Evolutionary conservation across 176 grass and related monocot genomes (phyloP), one percentile per base, ranked within the genome.

Genomic region (Lolium multiflorum): DNA sequence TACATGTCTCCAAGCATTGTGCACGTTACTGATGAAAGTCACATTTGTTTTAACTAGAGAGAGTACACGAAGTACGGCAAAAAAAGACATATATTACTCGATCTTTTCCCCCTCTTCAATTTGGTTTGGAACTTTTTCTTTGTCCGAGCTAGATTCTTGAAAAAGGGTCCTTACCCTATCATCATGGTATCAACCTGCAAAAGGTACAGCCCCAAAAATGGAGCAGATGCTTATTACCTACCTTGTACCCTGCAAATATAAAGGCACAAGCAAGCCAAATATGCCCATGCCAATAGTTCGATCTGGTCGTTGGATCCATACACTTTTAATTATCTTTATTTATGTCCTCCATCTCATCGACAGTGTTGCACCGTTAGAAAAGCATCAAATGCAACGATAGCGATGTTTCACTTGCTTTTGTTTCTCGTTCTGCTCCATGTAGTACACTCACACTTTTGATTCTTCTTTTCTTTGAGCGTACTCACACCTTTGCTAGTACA

Each of bases 281-380:
- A 90, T 74, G 89, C 16, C 5, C 15, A 76, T 77, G 83, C 11
- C 70, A 63, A 35, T 21, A 11, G 31, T 83, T 77, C 12, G 44
- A 86, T 86, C n/a, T 71, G 28, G 74, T 90, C 52, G 22, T 37
- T 72, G 65, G 64, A 72, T 46, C 72, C 72, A 31, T 35, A 6
- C 12, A 3, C 84, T 50, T 81, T 83, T 37, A 39, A 21, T 22
- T n/a, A 61, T 17, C 50, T 82, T 90, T 56, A 41, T 82, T 90
- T 56, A 41, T 48, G 11, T 28, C 72, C 37, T 3, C n/a, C 9
- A 31, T 78, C 71, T 62, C 83, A 16, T 77, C 78, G 50, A 18
- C 12, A 16, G 50, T 39, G 2, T 15, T 31, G 54, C 26, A 63
- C 65, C 38, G 44, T 31, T 35, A 2, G 31, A 4, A 12, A 44